Conservation (phyloP, 345 rosid species). For the Raphanus sativus region DNA sequence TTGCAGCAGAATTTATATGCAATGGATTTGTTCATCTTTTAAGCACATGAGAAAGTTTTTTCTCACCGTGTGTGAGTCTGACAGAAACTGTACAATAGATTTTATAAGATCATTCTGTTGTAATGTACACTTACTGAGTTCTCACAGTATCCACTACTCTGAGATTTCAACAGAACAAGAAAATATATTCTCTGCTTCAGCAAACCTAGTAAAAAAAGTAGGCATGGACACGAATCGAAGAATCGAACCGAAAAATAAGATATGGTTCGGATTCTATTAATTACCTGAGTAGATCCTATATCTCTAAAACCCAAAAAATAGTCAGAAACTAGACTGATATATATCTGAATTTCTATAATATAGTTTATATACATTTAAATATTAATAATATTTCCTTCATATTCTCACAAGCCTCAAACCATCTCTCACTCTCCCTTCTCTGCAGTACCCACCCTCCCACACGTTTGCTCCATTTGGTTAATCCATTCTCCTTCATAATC, state of each 20-base stretch:
- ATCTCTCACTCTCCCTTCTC: slow-evolving; percentile 53
- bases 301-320: no score
- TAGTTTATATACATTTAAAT: no score
- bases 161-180: no score
- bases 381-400: slow-evolving; percentile 41
- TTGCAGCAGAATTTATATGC: background rate
- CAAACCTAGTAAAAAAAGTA: no score
- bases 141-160: background rate
- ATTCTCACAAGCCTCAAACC: slow-evolving; percentile 50
- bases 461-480: slow-evolving; percentile 57
- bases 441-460: slow-evolving; percentile 52
- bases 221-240: no score
- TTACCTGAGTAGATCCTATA: no score
- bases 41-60: background rate
- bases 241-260: no score
- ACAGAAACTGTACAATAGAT: slow-evolving; percentile 15
- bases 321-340: no score
- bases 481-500: slow-evolving; percentile 43
- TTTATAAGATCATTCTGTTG: slow-evolving; percentile 10
- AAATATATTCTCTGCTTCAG: no score
- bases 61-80: background rate
- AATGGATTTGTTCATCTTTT: slow-evolving; percentile 1
- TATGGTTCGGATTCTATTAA: no score
- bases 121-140: slow-evolving; percentile 28
- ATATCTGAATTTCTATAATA: no score